Evolutionary conservation across 148 eudicot species (phyloP).

Genomic region (Beta vulgaris): DNA sequence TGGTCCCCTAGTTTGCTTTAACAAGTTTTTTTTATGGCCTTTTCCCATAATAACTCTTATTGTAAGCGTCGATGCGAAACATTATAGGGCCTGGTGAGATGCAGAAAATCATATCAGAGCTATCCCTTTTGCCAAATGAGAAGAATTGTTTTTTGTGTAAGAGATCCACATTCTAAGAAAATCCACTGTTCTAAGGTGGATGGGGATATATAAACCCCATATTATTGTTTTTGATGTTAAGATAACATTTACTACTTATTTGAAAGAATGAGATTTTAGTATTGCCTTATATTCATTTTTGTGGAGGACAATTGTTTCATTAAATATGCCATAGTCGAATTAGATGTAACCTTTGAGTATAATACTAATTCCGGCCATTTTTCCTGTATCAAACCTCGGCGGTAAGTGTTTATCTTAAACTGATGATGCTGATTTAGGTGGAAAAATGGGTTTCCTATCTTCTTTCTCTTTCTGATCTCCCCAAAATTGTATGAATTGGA

Average conservation of each 20-base stretch:
- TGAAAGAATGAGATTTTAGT: not conserved
- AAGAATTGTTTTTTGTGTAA: not conserved
- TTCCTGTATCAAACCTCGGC: not conserved
- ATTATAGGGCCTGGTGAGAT: constrained; percentile 7
- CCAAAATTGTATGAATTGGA: not conserved
- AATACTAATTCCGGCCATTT: not conserved
- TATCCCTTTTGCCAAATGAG: constrained; percentile 1
- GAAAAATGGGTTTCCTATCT: not conserved
- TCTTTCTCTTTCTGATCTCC: not conserved
- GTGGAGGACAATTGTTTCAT: not conserved
- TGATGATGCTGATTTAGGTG: not conserved
- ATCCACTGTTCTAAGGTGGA: constrained; percentile 14
- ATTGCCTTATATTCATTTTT: not conserved
- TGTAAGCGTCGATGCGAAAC: constrained; percentile 8
- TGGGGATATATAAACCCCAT: not conserved
- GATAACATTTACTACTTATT: not conserved
- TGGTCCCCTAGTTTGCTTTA: not conserved
- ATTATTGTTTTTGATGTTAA: not conserved
- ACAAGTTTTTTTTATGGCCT: not conserved
- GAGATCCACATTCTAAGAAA: constrained; percentile 5
- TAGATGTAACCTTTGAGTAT: not conserved
- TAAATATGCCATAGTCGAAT: not conserved
- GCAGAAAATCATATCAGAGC: constrained; percentile 11
- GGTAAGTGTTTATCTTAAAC: not conserved
- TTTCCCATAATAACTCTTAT: not conserved